phyloP scores from a whole-genome alignment of 257 asterid genomes.

The Ilex aquifolium region DNA sequence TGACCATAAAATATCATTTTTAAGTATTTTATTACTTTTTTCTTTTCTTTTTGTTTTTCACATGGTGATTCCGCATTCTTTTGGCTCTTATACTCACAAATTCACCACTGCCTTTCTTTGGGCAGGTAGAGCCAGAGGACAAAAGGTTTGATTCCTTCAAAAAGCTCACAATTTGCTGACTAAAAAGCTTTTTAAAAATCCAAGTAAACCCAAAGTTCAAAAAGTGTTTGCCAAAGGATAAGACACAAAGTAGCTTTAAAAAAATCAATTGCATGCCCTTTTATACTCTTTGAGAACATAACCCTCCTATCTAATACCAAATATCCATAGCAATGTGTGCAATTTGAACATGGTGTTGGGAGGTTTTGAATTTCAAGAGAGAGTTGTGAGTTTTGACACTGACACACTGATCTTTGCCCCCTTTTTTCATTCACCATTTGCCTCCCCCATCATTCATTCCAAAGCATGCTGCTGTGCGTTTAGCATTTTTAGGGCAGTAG shows the following conservation, averaged over 20 bases:
- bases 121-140: too few species aligned
- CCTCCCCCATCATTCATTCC: not conserved
- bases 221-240: slow-evolving; percentile 15
- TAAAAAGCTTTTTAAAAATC: too few species aligned
- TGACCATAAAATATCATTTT: too few species aligned
- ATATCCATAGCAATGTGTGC: slow-evolving; percentile 27
- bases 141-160: too few species aligned
- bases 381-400: slow-evolving; percentile 15
- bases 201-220: slow-evolving; percentile 15
- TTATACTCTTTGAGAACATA: slow-evolving; percentile 25
- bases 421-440: not conserved
- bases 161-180: too few species aligned
- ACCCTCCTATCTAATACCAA: slow-evolving; percentile 5
- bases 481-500: too few species aligned
- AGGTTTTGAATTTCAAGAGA: slow-evolving; percentile 35
- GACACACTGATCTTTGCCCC: slow-evolving; percentile 39
- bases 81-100: too few species aligned
- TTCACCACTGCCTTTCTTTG: too few species aligned
- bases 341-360: slow-evolving; percentile 38
- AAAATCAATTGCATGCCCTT: slow-evolving; percentile 39
- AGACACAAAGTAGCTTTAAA: slow-evolving; percentile 27
- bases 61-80: too few species aligned
- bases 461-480: slow-evolving; percentile 16
- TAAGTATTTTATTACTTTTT: too few species aligned
- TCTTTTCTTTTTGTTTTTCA: too few species aligned